A percentile compares a stretch with the other conserved stretches of the same genome.
phyloP scores from a whole-genome alignment of 352 stramenopile genomes.

The Saprolegnia parasitica region DNA sequence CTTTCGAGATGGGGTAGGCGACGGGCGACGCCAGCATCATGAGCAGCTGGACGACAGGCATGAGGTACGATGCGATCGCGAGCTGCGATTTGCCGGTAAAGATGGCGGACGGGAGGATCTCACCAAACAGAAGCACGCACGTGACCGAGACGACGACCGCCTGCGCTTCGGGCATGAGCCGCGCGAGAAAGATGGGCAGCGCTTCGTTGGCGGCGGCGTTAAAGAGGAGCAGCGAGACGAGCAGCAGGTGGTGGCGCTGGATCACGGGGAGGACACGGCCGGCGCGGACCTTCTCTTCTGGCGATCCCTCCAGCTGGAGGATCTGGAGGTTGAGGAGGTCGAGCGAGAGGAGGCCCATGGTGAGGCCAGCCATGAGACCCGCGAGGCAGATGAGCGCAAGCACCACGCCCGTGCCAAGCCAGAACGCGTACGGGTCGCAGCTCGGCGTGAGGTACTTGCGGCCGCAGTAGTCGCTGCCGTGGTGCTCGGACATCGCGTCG shows the following conservation, averaged over 20 bases:
- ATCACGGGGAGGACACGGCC: slow-evolving; percentile 83
- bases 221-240: slow-evolving; percentile 93
- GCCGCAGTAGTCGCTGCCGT: neutral
- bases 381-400: slow-evolving; percentile 49
- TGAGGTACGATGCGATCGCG: slow-evolving; percentile 71
- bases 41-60: slow-evolving; percentile 79
- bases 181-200: slow-evolving; percentile 91
- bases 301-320: slow-evolving; percentile 65
- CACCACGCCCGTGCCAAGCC: slow-evolving; percentile 45
- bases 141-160: slow-evolving; percentile 96
- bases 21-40: slow-evolving; percentile 87
- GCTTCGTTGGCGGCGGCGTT: slow-evolving; percentile 93
- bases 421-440: slow-evolving; percentile 64
- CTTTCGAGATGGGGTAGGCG: slow-evolving; percentile 85
- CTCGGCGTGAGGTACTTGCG: slow-evolving; percentile 60
- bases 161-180: slow-evolving; percentile 74
- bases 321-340: slow-evolving; percentile 81
- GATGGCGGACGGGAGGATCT: slow-evolving; percentile 94
- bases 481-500: neutral
- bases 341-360: slow-evolving; percentile 66
- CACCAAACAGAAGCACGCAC: slow-evolving; percentile 93
- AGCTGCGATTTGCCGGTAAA: slow-evolving; percentile 95
- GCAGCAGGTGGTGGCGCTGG: slow-evolving; percentile 85
- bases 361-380: slow-evolving; percentile 70
- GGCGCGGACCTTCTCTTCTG: slow-evolving; percentile 69